A percentile compares a stretch with the other conserved stretches of the same genome.
These are phyloP conservation scores for Noccaea bulbosa DNA, from an alignment of 345 rosid species.

Conservation along the genomic window DNA sequence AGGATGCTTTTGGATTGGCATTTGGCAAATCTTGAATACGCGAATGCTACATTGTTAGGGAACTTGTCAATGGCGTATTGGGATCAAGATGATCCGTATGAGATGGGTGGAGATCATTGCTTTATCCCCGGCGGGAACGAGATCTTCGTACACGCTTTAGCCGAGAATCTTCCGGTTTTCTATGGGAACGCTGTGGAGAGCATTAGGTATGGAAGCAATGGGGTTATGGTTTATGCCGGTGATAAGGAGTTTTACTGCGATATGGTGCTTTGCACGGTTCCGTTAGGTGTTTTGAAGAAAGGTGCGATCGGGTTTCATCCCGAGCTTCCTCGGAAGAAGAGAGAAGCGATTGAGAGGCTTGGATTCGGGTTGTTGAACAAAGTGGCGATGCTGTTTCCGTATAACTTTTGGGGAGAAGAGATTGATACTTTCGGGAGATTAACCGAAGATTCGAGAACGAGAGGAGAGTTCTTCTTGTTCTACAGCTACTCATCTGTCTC, in stretches of 20 bases:
- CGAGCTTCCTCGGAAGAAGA: constrained; percentile 84
- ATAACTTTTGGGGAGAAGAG: constrained; percentile 92
- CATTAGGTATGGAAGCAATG: constrained; percentile 77
- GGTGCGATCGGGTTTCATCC: constrained; percentile 78
- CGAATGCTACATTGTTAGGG: constrained; percentile 88
- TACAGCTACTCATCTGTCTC: constrained; percentile 91
- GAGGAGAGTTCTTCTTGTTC: constrained; percentile 95
- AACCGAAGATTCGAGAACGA: constrained; percentile 71
- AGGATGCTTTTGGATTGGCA: constrained; percentile 94
- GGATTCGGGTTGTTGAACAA: constrained; percentile 90
- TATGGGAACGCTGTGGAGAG: constrained; percentile 74
- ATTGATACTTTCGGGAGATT: constrained; percentile 91
- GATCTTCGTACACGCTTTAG: constrained; percentile 80
- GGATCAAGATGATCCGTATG: constrained; percentile 99
- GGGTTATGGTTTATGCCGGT: constrained; percentile 70
- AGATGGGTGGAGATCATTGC: constrained; percentile 99
- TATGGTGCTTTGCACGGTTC: constrained; percentile 90
- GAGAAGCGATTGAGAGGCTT: constrained; percentile 77
- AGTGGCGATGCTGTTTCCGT: constrained; percentile 85
- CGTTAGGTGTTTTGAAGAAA: constrained; percentile 82
- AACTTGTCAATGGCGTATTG: constrained; percentile 93
- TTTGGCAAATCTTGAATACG: constrained; percentile 90
- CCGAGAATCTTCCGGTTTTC: constrained; percentile 83
- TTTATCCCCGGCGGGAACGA: constrained; percentile 95
- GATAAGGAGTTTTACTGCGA: constrained; percentile 83